Conservation (phyloP, 805 yeast species). For the Pichia nakasei region DNA sequence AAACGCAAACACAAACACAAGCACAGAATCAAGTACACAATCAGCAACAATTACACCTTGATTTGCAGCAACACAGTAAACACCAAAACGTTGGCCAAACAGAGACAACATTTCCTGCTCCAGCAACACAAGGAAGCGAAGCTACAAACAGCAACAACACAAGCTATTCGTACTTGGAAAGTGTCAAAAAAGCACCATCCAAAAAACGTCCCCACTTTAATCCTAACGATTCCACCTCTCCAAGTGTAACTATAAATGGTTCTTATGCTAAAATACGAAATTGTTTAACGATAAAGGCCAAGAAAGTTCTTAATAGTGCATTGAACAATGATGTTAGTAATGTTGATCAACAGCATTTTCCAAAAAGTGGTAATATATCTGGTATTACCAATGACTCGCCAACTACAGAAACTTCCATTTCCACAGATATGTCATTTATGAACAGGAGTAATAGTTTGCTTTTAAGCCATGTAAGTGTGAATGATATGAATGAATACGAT, state of each 20-base stretch:
- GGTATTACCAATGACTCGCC: constrained; percentile 1
- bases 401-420: constrained; percentile 2
- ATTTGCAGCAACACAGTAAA: background rate
- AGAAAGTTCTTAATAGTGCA: background rate
- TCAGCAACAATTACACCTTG: background rate
- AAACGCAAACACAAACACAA: background rate
- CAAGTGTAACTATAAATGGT: background rate
- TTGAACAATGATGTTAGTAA: no score
- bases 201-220: background rate
- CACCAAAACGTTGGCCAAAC: background rate
- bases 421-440: constrained; percentile 5
- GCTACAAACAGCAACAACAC: background rate
- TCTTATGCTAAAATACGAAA: background rate
- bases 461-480: constrained; percentile 17
- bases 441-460: constrained; percentile 18
- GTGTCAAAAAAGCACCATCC: constrained; percentile 3
- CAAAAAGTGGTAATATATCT: background rate
- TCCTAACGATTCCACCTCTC: background rate
- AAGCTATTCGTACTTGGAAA: constrained; percentile 3
- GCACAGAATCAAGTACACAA: background rate
- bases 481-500: constrained; percentile 26
- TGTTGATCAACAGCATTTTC: no score
- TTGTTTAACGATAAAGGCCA: background rate
- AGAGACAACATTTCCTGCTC: background rate
- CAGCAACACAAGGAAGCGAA: constrained; percentile 3